Evolutionary conservation across 345 rosid species (phyloP), one percentile per base, ranked within the genome.

Genomic region (Trapa incisa): DNA sequence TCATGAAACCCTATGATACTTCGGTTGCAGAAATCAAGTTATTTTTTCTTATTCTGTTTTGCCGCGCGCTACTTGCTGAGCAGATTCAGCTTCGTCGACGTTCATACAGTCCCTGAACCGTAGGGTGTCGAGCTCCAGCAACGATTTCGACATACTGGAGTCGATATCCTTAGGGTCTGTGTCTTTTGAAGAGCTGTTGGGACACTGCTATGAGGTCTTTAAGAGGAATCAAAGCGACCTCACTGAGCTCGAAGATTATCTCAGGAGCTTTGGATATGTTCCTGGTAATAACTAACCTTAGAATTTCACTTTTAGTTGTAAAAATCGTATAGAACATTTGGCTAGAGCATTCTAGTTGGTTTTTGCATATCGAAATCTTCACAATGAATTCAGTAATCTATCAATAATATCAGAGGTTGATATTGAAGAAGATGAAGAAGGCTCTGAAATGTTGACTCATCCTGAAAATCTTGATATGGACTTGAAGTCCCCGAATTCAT

Each of bases 11-110:
- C 52, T 63, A 2, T 5, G 14, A 16, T 1, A 47, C 17, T 22
- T 2, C 50, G 5, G 32, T 3, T 50, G 64, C 48, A 36, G 12
- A 48, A 12, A 36, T 32, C 50, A 2, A 15, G 36, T 65, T 63
- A 1, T 37, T 57, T 43, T 36, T 52, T 47, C 37, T 64, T 11
- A 64, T 65, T 54, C 38, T 42, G 60, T 48, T 22, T 11, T 42
- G 45, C 32, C 47, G 7, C 12, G 0, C 41, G 37, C 42, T 0
- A 22, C 10, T 45, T 3, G 6, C 22, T 42, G 11, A 13, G 35
- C 82, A 91, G 93, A 86, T 80, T 88, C 89, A 45, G 96, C 96
- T 37, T 85, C 98, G 5, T 86, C 93, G 1, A 83, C 95, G 8
- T 89, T 87, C 85, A 69, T 92, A 47, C 85, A 86, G 36, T 77